Base-by-base conservation (phyloP, 768 basidiomycete species). In the Nidularia sp. region DNA sequence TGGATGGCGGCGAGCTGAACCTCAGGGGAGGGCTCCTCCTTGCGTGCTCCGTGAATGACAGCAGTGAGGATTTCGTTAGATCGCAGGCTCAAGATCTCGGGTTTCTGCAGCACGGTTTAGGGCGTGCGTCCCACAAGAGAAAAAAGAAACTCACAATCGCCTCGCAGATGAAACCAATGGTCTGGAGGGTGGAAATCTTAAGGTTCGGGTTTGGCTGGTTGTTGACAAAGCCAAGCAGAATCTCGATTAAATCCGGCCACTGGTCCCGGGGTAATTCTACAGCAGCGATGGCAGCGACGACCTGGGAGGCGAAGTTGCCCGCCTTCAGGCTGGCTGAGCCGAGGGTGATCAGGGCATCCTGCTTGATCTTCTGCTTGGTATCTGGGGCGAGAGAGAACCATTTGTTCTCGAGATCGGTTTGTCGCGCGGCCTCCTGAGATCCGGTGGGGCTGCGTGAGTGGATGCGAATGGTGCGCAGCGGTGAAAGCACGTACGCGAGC, bases 1-100 rank as follows among this genome's bases (percentile, higher is more conserved):
- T 88, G 86, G 63, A 98, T 87, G 4, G 97, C 97, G 34, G 96
- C 91, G 12, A 88, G 74, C 61, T 98, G 97, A 10, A 99, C 97
- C 0, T 98, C 93, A 10, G 78, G 51, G 2, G 92, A 93, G 0
- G 90, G 80, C 63, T 99, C 97, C 57, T 98, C 97, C 70, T 95
- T 96, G 48, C 96, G 82, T 25, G 95, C 96, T 6, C 97, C 97
- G 66, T 98, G 96, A 47, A 99, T 96, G 53, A 99, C 97, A 6
- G 95, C 95, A 10, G 97, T 99, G 48, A 99, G 72, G 64, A 99
- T 99, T 72, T 98, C 95, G 64, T 99, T 98, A 2, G 96, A 90
- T 60, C 93, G 85, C 53, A 88, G 65, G 48, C 84, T 86, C 54
- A 99, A 70, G 53, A 97, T 88, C 60, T 96, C 93, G 8, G 96